These are phyloP conservation scores for Phaseolus lunatus DNA, from an alignment of 306 rosid genomes.

Conservation along the genomic window DNA sequence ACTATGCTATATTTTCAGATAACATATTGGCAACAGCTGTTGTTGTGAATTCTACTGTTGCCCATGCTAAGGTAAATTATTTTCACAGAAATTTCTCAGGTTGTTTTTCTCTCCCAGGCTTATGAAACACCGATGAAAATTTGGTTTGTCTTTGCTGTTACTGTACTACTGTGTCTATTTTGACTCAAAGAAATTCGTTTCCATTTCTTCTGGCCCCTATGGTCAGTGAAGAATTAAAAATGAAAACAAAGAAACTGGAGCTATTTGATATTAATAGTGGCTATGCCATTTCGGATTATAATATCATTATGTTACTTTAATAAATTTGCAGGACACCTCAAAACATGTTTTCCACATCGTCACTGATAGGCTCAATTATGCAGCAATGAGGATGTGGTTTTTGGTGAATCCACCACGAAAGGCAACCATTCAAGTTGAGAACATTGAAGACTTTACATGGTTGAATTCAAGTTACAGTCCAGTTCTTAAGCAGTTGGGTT, in stretches of 20 bases:
- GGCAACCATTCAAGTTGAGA: slow-evolving; percentile 84
- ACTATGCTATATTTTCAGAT: slow-evolving; percentile 91
- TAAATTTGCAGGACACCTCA: slow-evolving; percentile 70
- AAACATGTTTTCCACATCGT: slow-evolving; percentile 91
- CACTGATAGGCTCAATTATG: slow-evolving; percentile 93
- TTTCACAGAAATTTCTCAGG: not conserved
- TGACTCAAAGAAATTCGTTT: slow-evolving; percentile 16
- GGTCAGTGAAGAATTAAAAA: not conserved
- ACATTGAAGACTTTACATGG: slow-evolving; percentile 92
- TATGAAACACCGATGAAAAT: slow-evolving; percentile 24
- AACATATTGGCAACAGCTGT: slow-evolving; percentile 90
- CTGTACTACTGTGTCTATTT: slow-evolving; percentile 1
- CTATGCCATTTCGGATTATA: slow-evolving; percentile 37
- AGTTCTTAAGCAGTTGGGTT: slow-evolving; percentile 86
- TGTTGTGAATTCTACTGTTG: slow-evolving; percentile 81
- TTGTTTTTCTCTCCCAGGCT: slow-evolving; percentile 21
- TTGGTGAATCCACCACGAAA: slow-evolving; percentile 78
- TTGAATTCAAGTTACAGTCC: slow-evolving; percentile 95
- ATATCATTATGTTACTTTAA: slow-evolving; percentile 37
- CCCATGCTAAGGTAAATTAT: slow-evolving; percentile 72
- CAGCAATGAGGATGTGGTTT: slow-evolving; percentile 99
- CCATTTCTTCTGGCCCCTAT: slow-evolving; percentile 24
- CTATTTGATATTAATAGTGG: slow-evolving; percentile 1
- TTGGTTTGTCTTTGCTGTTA: slow-evolving; percentile 6
- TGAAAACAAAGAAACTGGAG: not conserved